Base-by-base conservation (phyloP, 345 rosid genomes). In the Ceriops tagal region DNA sequence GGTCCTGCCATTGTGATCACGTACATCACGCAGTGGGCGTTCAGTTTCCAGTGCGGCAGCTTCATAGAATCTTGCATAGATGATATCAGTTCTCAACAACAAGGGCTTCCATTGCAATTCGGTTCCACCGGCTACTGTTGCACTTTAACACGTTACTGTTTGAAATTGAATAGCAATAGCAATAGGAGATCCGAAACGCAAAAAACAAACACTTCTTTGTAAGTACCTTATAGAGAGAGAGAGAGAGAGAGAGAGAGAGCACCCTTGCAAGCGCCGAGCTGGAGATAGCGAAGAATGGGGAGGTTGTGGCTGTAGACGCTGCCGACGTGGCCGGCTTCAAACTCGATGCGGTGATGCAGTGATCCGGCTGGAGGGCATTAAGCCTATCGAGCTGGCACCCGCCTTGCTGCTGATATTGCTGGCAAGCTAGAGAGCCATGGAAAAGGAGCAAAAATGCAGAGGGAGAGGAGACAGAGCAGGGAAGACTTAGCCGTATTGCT, bases 211-310 rank as follows among this genome's bases (percentile, higher is more conserved):
- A 32, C 34, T 32, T 6, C 34, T 32, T 32, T 32, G 34, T 5
- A 16, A 67, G 46, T 61, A 80, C 83, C 19, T 52, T 64, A 34
- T 74, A 73, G 66, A 86, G 93, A 32, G 30, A 28, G 30, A 26
- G 56, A 24, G 24, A 24, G 24, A 24, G 24, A 24, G 24, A 73
- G 66, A 86, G 93, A 32, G 30, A 28, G 30, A 26, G 56, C n/a
- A 18, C 87, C 89, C 16, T 76, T 80, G 56, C 84, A 82, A 26
- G 91, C 90, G 22, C 92, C 84, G 81, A 89, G 88, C 27, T 75
- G 78, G 70, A 91, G 61, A 52, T 28, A 47, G 57, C 58, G 56
- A 55, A 89, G 88, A 73, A 88, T 74, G 26, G 97, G 96, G 66
- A 91, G 88, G 65, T 83, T 87, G 24, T 53, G 39, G 79, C 91